Base-by-base conservation (phyloP, 1,139 yeast species). In the Taiozyma onychis region DNA sequence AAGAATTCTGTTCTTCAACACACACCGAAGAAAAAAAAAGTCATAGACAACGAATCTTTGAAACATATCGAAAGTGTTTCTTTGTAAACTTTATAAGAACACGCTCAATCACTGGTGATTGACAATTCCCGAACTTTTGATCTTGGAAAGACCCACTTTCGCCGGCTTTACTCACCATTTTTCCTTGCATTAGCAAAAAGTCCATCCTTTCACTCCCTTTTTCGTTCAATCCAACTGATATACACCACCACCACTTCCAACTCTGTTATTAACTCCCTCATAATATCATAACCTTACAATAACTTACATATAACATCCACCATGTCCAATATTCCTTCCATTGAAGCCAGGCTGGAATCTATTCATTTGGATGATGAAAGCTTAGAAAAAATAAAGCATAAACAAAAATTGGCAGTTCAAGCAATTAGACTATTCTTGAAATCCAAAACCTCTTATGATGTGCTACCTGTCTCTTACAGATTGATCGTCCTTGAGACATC, bases 401-500 rank as follows among this genome's bases (percentile, higher is more conserved):
- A 41, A 49, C 95, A 86, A 61, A 76, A 75, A 56, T 69, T 80
- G 6, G 91, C 90, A 0, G 75, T 86, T 48, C 81, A 79, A 58
- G 90, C 96, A 32, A 93, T 93, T 55, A 74, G 97, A 52, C 73
- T 81, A 44, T 93, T 95, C 63, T 73, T 95, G 48, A 88, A 89
- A 65, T 84, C 95, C 50, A 91, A 93, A 66, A 93, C 97, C 0
- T 88, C 97, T 1, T 95, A 93, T 66, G 99, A 95, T 64, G 99
- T 95, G 32, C 76, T 95, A 48, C 99, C 99, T 1, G 99, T 95
- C 44, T 86, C 96, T 45, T 95, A 93, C 67, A 77, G 98, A 58
- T 77, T 95, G 60, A 88, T 95, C 51, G 99, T 95, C 44, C 80
- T 95, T 60, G 99, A 95, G 66, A 91, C 98, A 2, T 83, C 97